Percentiles rank a stretch among this genome's conserved stretches.
Conservation (phyloP, 805 yeast species). For the Sungouiozyma intestinalis region DNA sequence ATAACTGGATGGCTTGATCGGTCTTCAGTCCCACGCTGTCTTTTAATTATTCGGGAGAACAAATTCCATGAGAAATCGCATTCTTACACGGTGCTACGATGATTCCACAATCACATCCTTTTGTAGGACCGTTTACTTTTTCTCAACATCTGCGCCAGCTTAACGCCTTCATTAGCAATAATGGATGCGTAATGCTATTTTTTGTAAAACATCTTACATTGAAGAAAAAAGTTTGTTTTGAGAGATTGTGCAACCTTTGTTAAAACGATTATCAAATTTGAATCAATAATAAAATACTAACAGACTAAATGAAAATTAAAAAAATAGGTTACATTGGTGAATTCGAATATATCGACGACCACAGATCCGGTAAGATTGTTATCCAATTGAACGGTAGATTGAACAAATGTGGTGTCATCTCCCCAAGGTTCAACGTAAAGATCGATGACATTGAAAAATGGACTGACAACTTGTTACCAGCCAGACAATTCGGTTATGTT, state of each 20-base stretch:
- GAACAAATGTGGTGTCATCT: conserved; percentile 97
- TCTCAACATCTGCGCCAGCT: conserved; percentile 39
- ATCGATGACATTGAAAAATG: conserved; percentile 93
- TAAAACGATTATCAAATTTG: too few species aligned
- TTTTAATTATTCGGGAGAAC: conserved; percentile 93
- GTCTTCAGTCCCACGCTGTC: conserved; percentile 81
- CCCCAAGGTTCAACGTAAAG: conserved; percentile 97
- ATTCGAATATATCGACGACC: conserved; percentile 97
- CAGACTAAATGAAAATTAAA: too few species aligned
- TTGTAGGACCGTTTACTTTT: conserved; percentile 52
- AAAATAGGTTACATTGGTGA: conserved; percentile 77
- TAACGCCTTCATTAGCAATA: background rate
- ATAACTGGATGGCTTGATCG: conserved; percentile 98
- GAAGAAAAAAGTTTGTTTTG: background rate
- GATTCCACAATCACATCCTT: conserved; percentile 7
- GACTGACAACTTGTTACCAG: conserved; percentile 96
- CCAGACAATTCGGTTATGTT: conserved; percentile 97
- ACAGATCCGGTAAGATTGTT: conserved; percentile 96
- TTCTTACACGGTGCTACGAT: conserved; percentile 53
- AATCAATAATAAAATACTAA: too few species aligned
- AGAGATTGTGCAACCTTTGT: too few species aligned
- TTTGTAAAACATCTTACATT: background rate
- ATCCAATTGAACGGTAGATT: conserved; percentile 95
- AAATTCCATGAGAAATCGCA: conserved; percentile 38
- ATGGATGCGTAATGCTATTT: background rate